These are phyloP conservation scores for Starmerella stellata DNA, from an alignment of 805 yeast species.

Conservation along the genomic window DNA sequence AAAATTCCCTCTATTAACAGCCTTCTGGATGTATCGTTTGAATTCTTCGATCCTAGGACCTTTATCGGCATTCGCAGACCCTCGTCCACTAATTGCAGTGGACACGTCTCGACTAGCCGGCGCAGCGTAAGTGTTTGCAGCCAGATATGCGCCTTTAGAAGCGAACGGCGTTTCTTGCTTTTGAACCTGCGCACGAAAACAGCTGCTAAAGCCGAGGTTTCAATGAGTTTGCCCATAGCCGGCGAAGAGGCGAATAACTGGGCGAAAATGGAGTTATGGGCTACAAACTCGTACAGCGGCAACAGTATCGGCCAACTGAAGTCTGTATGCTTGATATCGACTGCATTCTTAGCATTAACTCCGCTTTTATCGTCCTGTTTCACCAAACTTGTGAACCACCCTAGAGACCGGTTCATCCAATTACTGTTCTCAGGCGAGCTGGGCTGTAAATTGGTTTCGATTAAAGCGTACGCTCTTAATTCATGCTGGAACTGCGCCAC, in stretches of 20 bases:
- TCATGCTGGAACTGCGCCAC: conserved; percentile 18
- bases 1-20: conserved; percentile 22
- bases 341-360: background rate
- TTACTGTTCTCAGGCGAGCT: background rate
- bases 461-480: conserved; percentile 5
- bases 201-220: conserved; percentile 19
- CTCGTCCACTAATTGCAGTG: conserved; percentile 5
- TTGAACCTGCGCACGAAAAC: conserved; percentile 18
- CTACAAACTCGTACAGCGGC: conserved; percentile 23
- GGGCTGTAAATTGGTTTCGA: background rate
- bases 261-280: conserved; percentile 24
- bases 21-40: conserved; percentile 15
- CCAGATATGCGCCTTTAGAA: conserved; percentile 18
- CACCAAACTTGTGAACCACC: background rate
- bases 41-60: background rate
- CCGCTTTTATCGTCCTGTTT: background rate
- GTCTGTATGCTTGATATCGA: background rate
- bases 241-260: conserved; percentile 18
- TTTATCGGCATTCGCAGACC: conserved; percentile 7
- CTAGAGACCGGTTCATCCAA: background rate
- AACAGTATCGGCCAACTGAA: conserved; percentile 9
- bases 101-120: conserved; percentile 18
- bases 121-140: conserved; percentile 20
- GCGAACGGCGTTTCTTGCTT: conserved; percentile 7
- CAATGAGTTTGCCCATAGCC: conserved; percentile 19